These are phyloP conservation scores for Calophaca sinica DNA, from an alignment of 306 rosid genomes.

Conservation along the genomic window DNA sequence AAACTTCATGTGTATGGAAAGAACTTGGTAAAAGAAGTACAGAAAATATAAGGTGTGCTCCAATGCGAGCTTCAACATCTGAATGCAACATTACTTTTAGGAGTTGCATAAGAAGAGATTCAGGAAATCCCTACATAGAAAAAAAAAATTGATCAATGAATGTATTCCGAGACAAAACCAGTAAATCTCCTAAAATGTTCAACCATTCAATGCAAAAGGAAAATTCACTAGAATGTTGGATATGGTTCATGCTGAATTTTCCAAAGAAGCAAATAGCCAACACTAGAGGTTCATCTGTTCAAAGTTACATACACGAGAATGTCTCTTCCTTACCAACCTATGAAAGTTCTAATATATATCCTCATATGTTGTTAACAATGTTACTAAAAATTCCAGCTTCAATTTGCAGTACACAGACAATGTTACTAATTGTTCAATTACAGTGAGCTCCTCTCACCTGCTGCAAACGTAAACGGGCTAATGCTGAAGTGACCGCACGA, in stretches of 20 bases:
- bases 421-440: background rate
- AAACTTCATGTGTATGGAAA: conserved; percentile 60
- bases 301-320: background rate
- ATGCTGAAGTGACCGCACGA: conserved; percentile 67
- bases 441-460: conserved; percentile 62
- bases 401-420: conserved; percentile 14
- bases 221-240: background rate
- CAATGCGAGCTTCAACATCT: conserved; percentile 82
- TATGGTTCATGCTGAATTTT: background rate
- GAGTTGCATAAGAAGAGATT: conserved; percentile 86
- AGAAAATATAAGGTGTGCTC: conserved; percentile 93
- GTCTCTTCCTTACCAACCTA: background rate
- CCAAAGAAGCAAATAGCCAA: background rate
- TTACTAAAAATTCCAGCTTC: background rate
- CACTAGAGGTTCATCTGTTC: background rate
- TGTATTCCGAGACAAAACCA: conserved; percentile 24
- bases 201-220: conserved; percentile 9
- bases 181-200: background rate
- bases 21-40: conserved; percentile 79
- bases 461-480: conserved; percentile 58
- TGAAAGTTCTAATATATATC: conserved; percentile 1
- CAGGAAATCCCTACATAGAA: conserved; percentile 83
- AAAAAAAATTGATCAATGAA: conserved; percentile 11
- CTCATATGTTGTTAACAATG: background rate
- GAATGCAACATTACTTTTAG: conserved; percentile 88